Base-by-base conservation (phyloP, 495 filamentous ascomycete species). In the Corynascus novoguineensis region DNA sequence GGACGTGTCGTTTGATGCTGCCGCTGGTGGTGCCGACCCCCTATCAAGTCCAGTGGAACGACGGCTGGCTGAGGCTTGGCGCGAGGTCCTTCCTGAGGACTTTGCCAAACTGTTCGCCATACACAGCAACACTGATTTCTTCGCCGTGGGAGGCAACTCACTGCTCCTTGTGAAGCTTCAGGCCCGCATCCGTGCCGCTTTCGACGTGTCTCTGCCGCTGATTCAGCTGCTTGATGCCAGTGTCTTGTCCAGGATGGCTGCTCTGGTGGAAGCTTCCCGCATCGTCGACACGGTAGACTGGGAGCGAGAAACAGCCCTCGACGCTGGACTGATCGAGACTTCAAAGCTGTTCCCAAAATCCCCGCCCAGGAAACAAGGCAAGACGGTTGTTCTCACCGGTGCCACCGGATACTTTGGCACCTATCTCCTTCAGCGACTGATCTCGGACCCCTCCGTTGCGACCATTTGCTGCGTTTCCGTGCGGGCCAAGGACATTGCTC, bases 331-430 rank as follows among this genome's bases (percentile, higher is more conserved):
- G 15, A 9, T 15, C 21, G 9, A 5, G 3, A 5, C n/a, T 0
- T 28, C 32, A 17, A 14, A 6, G 14, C 11, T 2, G 1, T 35
- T n/a, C 3, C 21, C 47, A 7, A 8, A 2, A 15, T 19, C 34
- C 17, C 5, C 35, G 5, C 7, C 31, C 3, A 28, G 22, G 7
- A 49, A 57, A 1, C 38, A 21, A 28, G 49, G 5, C 31, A 35
- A 24, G 19, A 35, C 31, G 1, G 24, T 74, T 19, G 35, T 66
- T 5, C 42, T 73, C 7, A 71, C 70, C 0, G 71, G 71, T 5
- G 63, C 71, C 1, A 71, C 68, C 10, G 69, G 70, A 0, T 69
- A 67, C 41, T 55, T 72, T 6, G 68, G 70, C 10, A 17, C 49
- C 5, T 45, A 62, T n/a, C 31, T 70, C 14, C 49, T 64, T 4